A percentile compares a stretch with the other conserved stretches of the same genome.
These are phyloP conservation scores for Chernovozyma sophiae-reginae DNA, from an alignment of 1,139 yeast species.

Conservation along the genomic window DNA sequence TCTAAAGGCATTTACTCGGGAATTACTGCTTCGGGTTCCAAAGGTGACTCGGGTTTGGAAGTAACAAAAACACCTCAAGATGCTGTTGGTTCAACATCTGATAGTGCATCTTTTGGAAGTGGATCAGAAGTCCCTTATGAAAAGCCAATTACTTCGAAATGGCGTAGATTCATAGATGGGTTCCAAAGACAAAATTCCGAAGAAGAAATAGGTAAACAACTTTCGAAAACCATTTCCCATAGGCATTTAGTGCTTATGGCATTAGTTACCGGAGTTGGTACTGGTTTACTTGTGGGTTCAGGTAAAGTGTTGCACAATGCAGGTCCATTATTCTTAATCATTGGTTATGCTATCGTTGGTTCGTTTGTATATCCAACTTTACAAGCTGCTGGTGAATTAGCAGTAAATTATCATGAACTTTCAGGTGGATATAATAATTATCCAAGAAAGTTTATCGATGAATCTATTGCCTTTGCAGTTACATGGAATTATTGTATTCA, in stretches of 20 bases:
- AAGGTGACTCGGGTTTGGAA: neutral
- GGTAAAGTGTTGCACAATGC: constrained; percentile 29
- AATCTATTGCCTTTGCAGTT: constrained; percentile 35
- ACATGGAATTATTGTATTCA: constrained; percentile 43
- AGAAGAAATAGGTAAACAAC: constrained; percentile 25
- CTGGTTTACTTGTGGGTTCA: constrained; percentile 39
- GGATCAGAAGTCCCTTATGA: neutral
- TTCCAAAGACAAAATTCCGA: constrained; percentile 20
- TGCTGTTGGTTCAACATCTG: neutral
- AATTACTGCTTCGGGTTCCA: neutral
- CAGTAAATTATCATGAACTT: constrained; percentile 35
- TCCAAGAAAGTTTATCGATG: constrained; percentile 36
- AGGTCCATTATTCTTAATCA: constrained; percentile 33
- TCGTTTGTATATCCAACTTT: constrained; percentile 37
- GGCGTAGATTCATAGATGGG: constrained; percentile 27
- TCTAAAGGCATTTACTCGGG: too few species aligned
- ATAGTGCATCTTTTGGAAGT: neutral
- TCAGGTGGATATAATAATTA: constrained; percentile 41
- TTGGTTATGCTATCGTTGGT: constrained; percentile 38
- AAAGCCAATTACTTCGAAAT: constrained; percentile 7
- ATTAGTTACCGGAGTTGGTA: constrained; percentile 38
- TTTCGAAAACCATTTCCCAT: constrained; percentile 29
- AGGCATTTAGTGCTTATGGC: constrained; percentile 38
- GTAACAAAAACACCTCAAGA: neutral
- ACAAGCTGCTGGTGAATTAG: constrained; percentile 42